A percentile compares a stretch with the other conserved stretches of the same genome.
These are phyloP conservation scores for Metschnikowia shivogae DNA, from an alignment of 805 yeast species.

Conservation along the genomic window DNA sequence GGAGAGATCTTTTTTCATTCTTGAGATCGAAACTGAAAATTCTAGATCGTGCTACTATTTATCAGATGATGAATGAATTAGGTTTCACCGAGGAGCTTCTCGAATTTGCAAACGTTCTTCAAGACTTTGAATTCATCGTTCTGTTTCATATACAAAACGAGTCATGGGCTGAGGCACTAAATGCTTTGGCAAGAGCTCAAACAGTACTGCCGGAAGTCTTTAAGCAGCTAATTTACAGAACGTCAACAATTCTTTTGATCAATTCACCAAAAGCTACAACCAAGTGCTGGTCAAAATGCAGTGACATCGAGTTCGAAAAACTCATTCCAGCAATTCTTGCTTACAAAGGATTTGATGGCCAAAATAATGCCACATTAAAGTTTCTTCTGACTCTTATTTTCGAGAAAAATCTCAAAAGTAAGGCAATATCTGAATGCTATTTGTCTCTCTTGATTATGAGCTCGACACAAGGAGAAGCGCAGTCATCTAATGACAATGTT, in stretches of 20 bases:
- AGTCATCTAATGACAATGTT: conserved; percentile 33
- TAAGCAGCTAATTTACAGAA: conserved; percentile 50
- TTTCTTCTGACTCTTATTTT: conserved; percentile 52
- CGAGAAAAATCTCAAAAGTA: conserved; percentile 37
- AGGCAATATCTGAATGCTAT: conserved; percentile 62
- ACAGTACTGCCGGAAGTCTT: conserved; percentile 32
- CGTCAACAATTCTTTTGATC: conserved; percentile 63
- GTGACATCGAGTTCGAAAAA: conserved; percentile 51
- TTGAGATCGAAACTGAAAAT: conserved; percentile 42
- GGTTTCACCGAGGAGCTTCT: conserved; percentile 62
- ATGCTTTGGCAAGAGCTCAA: conserved; percentile 48
- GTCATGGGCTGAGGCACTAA: conserved; percentile 71
- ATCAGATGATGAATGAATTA: conserved; percentile 65
- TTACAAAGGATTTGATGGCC: conserved; percentile 48
- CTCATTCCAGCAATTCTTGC: conserved; percentile 74
- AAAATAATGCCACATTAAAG: conserved; percentile 59
- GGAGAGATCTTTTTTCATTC: conserved; percentile 36
- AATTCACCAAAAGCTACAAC: conserved; percentile 69
- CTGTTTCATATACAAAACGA: conserved; percentile 64
- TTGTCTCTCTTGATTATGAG: conserved; percentile 60
- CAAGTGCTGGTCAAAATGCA: conserved; percentile 69
- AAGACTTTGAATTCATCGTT: conserved; percentile 67
- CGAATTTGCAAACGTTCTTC: conserved; percentile 59
- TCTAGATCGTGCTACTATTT: conserved; percentile 65
- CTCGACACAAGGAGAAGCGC: conserved; percentile 33